Conservation (phyloP, 176 grass and related monocot genomes). For the bread wheat (Triticum aestivum) region IWGSC_CS_RefSeq_v2.1 NC_057799.1:141108048-141108547, state of each 20-base stretch:
- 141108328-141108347: slow-evolving; percentile 47
- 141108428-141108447: slow-evolving; percentile 25
- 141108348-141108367: neutral
- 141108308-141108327: slow-evolving; percentile 27
- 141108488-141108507: neutral
- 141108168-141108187: neutral
- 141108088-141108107: slow-evolving; percentile 16
- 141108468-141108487: slow-evolving; percentile 23
- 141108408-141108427: slow-evolving; percentile 22
- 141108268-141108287: slow-evolving; percentile 35
- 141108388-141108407: slow-evolving; percentile 23
- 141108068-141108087: slow-evolving; percentile 32
- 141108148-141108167: slow-evolving; percentile 32
- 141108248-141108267: slow-evolving; percentile 9
- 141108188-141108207: slow-evolving; percentile 5
- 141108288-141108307: slow-evolving; percentile 33
- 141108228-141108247: neutral
- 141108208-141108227: slow-evolving; percentile 15
- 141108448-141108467: neutral
- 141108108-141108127: neutral
- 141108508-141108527: slow-evolving; percentile 22
- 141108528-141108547: slow-evolving; percentile 32
- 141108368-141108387: neutral
- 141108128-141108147: slow-evolving; percentile 8
- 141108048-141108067: neutral